Conservation (phyloP, 495 filamentous ascomycete species). For the Choiromyces venosus region DNA sequence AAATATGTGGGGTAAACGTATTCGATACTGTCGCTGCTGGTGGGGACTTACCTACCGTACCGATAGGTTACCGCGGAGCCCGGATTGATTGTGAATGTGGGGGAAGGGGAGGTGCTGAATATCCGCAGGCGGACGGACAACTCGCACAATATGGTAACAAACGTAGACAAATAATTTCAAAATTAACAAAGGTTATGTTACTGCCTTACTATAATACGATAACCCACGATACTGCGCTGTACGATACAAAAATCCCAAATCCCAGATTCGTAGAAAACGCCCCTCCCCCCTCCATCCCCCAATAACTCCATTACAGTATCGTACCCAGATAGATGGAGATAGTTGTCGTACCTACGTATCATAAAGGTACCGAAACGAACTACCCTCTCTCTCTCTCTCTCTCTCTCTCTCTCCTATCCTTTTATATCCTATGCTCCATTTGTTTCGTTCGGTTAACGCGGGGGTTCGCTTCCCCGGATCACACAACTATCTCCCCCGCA, state of each 20-base stretch:
- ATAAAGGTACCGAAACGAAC: too few species aligned
- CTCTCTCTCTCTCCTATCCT: too few species aligned
- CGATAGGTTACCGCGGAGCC: not conserved
- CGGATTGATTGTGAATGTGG: not conserved
- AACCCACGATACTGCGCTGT: not conserved
- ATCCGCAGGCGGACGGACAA: not conserved
- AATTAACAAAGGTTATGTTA: not conserved
- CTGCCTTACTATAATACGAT: not conserved
- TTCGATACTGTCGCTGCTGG: not conserved
- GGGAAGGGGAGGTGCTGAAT: not conserved
- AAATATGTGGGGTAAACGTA: slow-evolving; percentile 4
- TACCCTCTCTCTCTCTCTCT: too few species aligned
- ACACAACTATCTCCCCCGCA: not conserved
- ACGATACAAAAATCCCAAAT: not conserved
- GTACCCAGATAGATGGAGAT: not conserved
- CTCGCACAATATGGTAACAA: not conserved
- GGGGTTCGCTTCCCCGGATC: not conserved
- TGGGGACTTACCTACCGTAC: not conserved
- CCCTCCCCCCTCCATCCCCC: too few species aligned
- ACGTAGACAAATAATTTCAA: not conserved
- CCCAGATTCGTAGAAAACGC: not conserved
- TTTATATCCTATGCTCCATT: too few species aligned
- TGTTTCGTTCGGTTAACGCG: too few species aligned
- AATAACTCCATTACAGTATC: not conserved
- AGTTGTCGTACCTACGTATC: not conserved